Conservation (phyloP, 2,329 filamentous ascomycete species). For the Teratosphaeria destructans region DNA sequence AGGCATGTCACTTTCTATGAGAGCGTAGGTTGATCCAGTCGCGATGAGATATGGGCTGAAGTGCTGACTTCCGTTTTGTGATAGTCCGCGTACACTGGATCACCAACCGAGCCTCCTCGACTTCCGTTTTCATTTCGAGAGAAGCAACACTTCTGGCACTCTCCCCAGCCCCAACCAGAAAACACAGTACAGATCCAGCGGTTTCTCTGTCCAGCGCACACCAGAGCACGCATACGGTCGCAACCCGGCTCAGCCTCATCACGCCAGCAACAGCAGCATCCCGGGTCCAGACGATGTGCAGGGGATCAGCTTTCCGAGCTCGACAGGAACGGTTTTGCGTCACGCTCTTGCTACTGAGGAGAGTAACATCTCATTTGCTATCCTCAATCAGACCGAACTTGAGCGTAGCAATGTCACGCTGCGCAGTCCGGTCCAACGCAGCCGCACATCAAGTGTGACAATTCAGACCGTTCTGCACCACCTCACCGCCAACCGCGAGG, state of each 20-base stretch:
- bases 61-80: not conserved
- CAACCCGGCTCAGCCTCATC: not conserved
- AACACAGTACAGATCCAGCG: not conserved
- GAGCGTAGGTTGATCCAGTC: not conserved
- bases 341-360: not conserved
- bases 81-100: not conserved
- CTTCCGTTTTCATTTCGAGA: constrained; percentile 1
- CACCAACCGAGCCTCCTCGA: not conserved
- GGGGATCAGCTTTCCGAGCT: not conserved
- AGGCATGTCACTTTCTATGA: not conserved
- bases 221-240: not conserved
- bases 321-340: not conserved
- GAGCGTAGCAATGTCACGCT: not conserved
- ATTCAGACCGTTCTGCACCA: not conserved
- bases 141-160: not conserved
- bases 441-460: not conserved
- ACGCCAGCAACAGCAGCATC: not conserved
- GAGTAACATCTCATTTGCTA: not conserved
- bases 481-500: not conserved
- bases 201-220: not conserved
- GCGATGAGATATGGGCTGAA: not conserved
- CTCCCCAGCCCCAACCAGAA: not conserved
- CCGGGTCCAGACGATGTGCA: not conserved
- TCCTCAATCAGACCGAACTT: not conserved
- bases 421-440: not conserved